Conservation (phyloP, 2,329 filamentous ascomycete genomes). For the Cladosporium cucumerinum region DNA sequence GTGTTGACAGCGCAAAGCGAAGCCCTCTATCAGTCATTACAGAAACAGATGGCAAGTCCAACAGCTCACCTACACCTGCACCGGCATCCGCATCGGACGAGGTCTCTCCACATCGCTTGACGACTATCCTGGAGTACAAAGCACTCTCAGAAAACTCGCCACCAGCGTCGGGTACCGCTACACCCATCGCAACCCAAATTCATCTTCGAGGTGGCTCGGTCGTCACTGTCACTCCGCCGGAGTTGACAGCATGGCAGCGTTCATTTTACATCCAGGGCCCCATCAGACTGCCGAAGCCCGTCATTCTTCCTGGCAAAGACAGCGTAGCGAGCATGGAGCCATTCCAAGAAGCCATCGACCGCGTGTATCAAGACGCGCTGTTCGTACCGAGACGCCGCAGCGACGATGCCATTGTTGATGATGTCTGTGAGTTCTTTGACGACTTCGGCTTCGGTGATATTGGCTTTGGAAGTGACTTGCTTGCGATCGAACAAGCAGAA, state of each 20-base stretch:
- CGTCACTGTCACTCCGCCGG: slow-evolving; percentile 35
- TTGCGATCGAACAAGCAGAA: slow-evolving; percentile 12
- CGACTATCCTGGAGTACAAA: slow-evolving; percentile 25
- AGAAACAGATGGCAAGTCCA: slow-evolving; percentile 19
- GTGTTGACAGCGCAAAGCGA: slow-evolving; percentile 14
- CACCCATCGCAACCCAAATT: slow-evolving; percentile 29
- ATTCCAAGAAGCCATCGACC: slow-evolving; percentile 36
- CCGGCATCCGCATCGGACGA: slow-evolving; percentile 1
- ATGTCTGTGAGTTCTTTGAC: slow-evolving; percentile 43
- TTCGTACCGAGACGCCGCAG: slow-evolving; percentile 29
- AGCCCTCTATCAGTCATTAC: slow-evolving; percentile 27
- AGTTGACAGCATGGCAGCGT: slow-evolving; percentile 34
- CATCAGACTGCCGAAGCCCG: slow-evolving; percentile 39
- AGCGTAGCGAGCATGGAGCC: slow-evolving; percentile 41
- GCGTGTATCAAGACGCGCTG: slow-evolving; percentile 30
- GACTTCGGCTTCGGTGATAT: slow-evolving; percentile 37
- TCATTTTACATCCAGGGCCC: slow-evolving; percentile 42
- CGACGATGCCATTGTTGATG: slow-evolving; percentile 38
- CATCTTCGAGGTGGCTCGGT: slow-evolving; percentile 35
- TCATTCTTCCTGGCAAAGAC: slow-evolving; percentile 36
- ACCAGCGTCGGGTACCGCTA: slow-evolving; percentile 21
- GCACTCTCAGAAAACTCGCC: slow-evolving; percentile 22
- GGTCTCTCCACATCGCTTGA: slow-evolving; percentile 20
- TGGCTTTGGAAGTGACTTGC: slow-evolving; percentile 24
- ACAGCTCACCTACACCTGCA: not conserved